Evolutionary conservation across 306 rosid genomes (phyloP).

Genomic region (Corylus americana): DNA sequence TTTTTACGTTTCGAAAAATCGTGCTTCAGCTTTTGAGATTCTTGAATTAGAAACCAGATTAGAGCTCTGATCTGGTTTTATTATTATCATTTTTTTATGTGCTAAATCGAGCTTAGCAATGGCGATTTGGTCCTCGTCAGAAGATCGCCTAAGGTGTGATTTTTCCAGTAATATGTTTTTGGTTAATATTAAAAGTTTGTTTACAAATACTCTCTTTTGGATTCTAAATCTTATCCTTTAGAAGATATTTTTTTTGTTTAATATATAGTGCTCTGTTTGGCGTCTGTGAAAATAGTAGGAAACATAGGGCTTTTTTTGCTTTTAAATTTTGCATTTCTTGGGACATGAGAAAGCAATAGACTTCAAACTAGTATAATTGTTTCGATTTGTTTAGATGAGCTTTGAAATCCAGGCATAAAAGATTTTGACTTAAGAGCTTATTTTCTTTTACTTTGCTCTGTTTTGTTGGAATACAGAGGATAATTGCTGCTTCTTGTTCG

Average conservation of each 20-base stretch:
- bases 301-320: neutral
- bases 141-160: constrained; percentile 42
- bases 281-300: neutral
- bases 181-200: neutral
- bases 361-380: neutral
- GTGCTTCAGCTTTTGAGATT: neutral
- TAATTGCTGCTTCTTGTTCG: neutral
- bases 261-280: constrained; percentile 2
- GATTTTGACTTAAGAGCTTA: constrained; percentile 10
- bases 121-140: constrained; percentile 35
- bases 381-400: neutral
- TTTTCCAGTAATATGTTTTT: neutral
- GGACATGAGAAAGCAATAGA: neutral
- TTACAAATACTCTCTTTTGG: neutral
- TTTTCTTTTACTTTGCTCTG: neutral
- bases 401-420: neutral
- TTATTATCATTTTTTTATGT: constrained; percentile 17
- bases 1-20: neutral
- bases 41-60: constrained; percentile 26
- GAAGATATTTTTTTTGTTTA: neutral
- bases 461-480: neutral
- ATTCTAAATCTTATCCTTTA: neutral
- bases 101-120: constrained; percentile 47
- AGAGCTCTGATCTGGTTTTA: constrained; percentile 27
- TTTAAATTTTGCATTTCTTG: neutral